Evolutionary conservation across 2,329 filamentous ascomycete genomes (phyloP), one percentile per base, ranked within the genome.

Genomic region (Ceratocystiopsis sp.): DNA sequence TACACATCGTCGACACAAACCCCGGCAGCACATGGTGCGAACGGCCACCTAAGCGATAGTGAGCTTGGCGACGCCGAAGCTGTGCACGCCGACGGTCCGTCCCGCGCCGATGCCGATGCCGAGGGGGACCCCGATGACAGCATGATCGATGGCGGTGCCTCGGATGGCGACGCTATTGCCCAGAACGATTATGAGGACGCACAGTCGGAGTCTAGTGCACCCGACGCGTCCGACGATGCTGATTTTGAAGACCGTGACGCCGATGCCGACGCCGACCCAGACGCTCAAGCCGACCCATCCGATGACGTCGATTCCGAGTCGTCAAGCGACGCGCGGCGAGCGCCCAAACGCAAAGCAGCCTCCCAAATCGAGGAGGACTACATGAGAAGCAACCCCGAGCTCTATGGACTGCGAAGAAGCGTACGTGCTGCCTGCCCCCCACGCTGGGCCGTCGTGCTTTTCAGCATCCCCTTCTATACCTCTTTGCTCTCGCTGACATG

Each of bases 361-460:
- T 43, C 46, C 8, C 58, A 73, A 35, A 77, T 80, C 42, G 83
- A 91, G 53, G 80, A 91, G 46, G 79, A 86, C 39, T 87, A 78
- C 56, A 94, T 96, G 53, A 73, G 80, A 54, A 82, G 84, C 56
- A 93, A 98, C 55, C 91, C 91, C 38, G 86, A 94, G 62, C 69
- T 98, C 10, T 98, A 96, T 65, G 91, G 91, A 40, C 69, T 98
- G 52, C 78, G 91, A 53, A 76, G 91, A 65, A 98, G 91, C 66
- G 87, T 91, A 78, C 49, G 81, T 42, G 49, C 40, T 29, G 41
- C 21, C 36, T 41, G 50, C 41, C 44, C 32, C 38, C n/a, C n/a
- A n/a, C 43, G 29, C 33, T 21, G 41, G 42, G 41, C 44, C 40
- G 44, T 49, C 13, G 13, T 18, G 4, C 13, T 13, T 33, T 14